Evolutionary conservation across 345 rosid genomes (phyloP).

Genomic region (Sisymbrium irio): DNA sequence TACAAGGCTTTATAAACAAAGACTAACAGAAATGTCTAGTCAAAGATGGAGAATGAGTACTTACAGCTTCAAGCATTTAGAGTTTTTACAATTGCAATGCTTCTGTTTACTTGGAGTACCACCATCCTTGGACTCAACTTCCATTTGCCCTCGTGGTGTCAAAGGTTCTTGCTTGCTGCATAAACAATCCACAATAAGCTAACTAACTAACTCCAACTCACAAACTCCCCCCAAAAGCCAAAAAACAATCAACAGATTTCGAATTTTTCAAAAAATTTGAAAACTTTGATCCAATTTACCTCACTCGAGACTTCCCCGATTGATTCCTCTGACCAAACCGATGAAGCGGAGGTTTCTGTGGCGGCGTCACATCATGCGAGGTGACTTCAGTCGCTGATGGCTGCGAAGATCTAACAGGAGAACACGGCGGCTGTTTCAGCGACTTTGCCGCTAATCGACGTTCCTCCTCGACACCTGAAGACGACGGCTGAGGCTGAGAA

Average conservation of each 20-base stretch:
- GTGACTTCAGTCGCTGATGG: conserved; percentile 17
- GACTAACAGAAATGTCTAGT: not conserved
- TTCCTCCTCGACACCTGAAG: conserved; percentile 7
- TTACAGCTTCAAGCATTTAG: conserved; percentile 83
- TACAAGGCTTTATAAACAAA: not conserved
- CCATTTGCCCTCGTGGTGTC: conserved; percentile 27
- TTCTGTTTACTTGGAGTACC: conserved; percentile 60
- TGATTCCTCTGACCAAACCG: conserved; percentile 40
- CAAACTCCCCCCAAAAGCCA: not conserved
- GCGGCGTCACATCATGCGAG: conserved; percentile 29
- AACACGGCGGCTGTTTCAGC: conserved; percentile 10
- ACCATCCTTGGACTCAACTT: conserved; percentile 47
- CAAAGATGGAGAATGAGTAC: conserved; percentile 17
- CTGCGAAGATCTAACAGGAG: conserved; percentile 13
- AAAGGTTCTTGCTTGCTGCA: conserved; percentile 55
- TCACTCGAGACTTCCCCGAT: conserved; percentile 29
- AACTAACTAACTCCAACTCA: not conserved
- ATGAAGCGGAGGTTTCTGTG: conserved; percentile 31
- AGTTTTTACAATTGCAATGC: conserved; percentile 73
- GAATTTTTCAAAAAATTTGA: not conserved
- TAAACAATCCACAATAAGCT: not conserved
- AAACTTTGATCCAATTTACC: conserved; percentile 27
- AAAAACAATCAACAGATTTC: not conserved
- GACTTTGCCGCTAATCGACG: conserved; percentile 17
- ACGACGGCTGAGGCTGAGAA: not conserved